phyloP scores from a whole-genome alignment of 164 flowering plant genomes.

The Euptelea pleiosperma region DNA sequence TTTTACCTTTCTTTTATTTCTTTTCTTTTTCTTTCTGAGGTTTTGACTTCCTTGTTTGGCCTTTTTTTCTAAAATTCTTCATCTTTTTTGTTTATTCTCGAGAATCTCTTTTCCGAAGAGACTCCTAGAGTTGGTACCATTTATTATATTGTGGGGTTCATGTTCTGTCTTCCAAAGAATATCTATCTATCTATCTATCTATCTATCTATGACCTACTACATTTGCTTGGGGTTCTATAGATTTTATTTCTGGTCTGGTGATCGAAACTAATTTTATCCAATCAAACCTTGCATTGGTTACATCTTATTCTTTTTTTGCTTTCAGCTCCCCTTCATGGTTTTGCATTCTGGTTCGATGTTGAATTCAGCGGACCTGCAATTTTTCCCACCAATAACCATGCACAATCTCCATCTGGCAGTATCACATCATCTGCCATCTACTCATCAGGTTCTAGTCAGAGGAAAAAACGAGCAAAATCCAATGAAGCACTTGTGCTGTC shows the following conservation, averaged over 20 bases:
- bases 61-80: not conserved
- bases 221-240: no score
- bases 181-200: no score
- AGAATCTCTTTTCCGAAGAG: not conserved
- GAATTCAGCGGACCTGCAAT: constrained; percentile 58
- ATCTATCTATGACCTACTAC: no score
- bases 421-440: constrained; percentile 22
- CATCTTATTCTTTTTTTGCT: constrained; percentile 7
- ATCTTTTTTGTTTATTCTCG: no score
- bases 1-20: not conserved
- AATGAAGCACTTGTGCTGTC: constrained; percentile 69
- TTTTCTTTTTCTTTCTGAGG: not conserved
- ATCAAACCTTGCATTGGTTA: not conserved
- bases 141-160: not conserved
- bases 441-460: constrained; percentile 34
- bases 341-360: constrained; percentile 99
- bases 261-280: not conserved
- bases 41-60: not conserved
- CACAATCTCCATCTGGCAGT: constrained; percentile 19
- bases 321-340: constrained; percentile 92
- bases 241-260: not conserved
- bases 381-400: constrained; percentile 25
- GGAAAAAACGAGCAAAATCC: constrained; percentile 64
- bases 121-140: not conserved
- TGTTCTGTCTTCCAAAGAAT: not conserved